Evolutionary conservation across 2,329 filamentous ascomycete genomes (phyloP).

Genomic region (Epicoccum nigrum): DNA sequence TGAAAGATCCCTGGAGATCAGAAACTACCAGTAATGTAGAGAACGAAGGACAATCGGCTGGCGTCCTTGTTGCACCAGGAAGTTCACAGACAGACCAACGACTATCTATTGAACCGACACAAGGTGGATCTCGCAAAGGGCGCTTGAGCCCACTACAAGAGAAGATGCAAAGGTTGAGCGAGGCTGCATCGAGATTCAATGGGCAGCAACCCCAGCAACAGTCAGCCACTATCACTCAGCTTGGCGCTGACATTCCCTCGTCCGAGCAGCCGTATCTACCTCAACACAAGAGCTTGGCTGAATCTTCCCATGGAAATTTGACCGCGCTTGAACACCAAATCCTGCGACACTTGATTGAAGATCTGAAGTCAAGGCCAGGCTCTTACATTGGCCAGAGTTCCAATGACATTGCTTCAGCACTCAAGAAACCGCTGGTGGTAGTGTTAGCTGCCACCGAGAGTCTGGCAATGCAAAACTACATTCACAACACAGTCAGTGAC

Average conservation of each 20-base stretch:
- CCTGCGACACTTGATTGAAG: slow-evolving; percentile 18
- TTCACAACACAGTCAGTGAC: slow-evolving; percentile 24
- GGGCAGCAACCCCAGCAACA: slow-evolving; percentile 1
- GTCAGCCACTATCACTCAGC: neutral
- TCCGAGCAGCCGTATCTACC: neutral
- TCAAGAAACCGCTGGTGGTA: slow-evolving; percentile 1
- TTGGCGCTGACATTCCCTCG: neutral
- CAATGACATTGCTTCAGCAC: slow-evolving; percentile 13
- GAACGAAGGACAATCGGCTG: too few relatives aligned
- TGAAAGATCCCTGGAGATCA: too few relatives aligned
- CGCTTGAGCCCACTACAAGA: slow-evolving; percentile 11
- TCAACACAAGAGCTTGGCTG: neutral
- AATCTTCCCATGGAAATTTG: neutral
- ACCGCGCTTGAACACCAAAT: slow-evolving; percentile 16
- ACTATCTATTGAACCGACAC: neutral
- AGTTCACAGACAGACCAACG: neutral
- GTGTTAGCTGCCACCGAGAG: neutral
- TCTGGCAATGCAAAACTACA: slow-evolving; percentile 6
- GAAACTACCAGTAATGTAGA: too few relatives aligned
- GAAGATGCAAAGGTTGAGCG: slow-evolving; percentile 19
- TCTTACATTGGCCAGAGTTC: slow-evolving; percentile 26
- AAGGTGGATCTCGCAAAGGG: neutral
- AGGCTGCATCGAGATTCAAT: slow-evolving; percentile 8
- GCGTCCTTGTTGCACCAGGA: neutral
- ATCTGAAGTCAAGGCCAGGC: slow-evolving; percentile 20